Percentiles rank a stretch among this genome's conserved stretches.
Conservation (phyloP, 805 yeast species). For the Saturnispora zaruensis region DNA sequence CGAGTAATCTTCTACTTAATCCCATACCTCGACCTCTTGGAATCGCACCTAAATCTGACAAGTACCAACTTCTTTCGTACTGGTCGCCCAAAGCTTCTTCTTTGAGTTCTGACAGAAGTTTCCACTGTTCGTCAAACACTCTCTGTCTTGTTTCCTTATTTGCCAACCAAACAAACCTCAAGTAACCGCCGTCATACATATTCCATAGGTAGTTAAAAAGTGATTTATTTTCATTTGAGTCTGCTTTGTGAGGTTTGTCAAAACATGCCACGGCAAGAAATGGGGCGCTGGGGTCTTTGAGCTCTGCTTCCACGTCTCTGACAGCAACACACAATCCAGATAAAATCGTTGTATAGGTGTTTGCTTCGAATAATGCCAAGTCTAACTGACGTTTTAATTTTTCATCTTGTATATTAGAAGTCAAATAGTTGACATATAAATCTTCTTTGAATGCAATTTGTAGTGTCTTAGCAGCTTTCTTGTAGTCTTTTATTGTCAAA, state of each 20-base stretch:
- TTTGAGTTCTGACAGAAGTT: constrained; percentile 37
- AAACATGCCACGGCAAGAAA: constrained; percentile 48
- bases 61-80: constrained; percentile 41
- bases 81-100: constrained; percentile 35
- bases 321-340: constrained; percentile 43
- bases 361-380: constrained; percentile 43
- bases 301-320: constrained; percentile 40
- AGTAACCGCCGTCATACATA: constrained; percentile 28
- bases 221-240: constrained; percentile 20
- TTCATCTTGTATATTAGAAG: constrained; percentile 31
- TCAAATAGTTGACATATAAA: constrained; percentile 43
- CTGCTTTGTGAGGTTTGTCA: constrained; percentile 26
- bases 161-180: constrained; percentile 29
- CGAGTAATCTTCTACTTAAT: constrained; percentile 41
- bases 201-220: constrained; percentile 27
- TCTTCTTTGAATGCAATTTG: constrained; percentile 47
- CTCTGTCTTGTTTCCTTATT: constrained; percentile 39
- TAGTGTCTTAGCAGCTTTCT: constrained; percentile 46
- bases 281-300: constrained; percentile 33
- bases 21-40: constrained; percentile 55
- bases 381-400: constrained; percentile 35
- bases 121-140: constrained; percentile 42
- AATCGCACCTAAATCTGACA: constrained; percentile 49
- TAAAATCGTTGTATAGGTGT: constrained; percentile 42
- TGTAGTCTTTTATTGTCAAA: constrained; percentile 35